A percentile compares a stretch with the other conserved stretches of the same genome.
These are phyloP conservation scores for Candida cerambycidarum DNA, from an alignment of 805 yeast species.

Conservation along the genomic window DNA sequence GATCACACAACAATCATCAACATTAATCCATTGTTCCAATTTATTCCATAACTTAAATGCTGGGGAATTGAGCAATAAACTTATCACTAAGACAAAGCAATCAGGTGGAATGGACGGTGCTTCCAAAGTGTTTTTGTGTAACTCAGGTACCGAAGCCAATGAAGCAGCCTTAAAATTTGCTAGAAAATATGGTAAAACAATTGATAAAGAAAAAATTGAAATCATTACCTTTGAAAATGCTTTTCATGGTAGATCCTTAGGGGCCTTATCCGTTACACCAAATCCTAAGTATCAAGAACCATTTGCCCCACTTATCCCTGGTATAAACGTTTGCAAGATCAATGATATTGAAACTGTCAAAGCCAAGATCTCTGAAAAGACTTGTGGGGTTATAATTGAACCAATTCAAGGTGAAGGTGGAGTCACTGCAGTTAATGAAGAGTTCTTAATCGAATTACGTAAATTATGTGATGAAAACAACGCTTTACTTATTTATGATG, in stretches of 20 bases:
- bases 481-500: slow-evolving; percentile 85
- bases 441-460: slow-evolving; percentile 66
- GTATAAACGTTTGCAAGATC: slow-evolving; percentile 68
- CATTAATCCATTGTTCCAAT: slow-evolving; percentile 82
- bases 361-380: slow-evolving; percentile 50
- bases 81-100: slow-evolving; percentile 65
- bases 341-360: slow-evolving; percentile 61
- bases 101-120: slow-evolving; percentile 84
- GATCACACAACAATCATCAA: slow-evolving; percentile 66
- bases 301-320: slow-evolving; percentile 89
- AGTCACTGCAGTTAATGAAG: slow-evolving; percentile 62
- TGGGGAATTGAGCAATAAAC: slow-evolving; percentile 68
- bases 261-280: slow-evolving; percentile 88
- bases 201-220: slow-evolving; percentile 58
- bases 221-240: slow-evolving; percentile 84
- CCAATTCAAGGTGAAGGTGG: slow-evolving; percentile 99
- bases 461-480: slow-evolving; percentile 65
- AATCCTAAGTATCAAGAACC: slow-evolving; percentile 92
- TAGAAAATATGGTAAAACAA: slow-evolving; percentile 71
- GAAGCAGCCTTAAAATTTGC: slow-evolving; percentile 64
- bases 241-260: slow-evolving; percentile 95
- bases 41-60: slow-evolving; percentile 83
- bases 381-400: slow-evolving; percentile 92
- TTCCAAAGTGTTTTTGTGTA: slow-evolving; percentile 63
- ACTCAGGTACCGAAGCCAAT: slow-evolving; percentile 61